Conservation (phyloP, 1,284 basidiomycete species). For the Coniophora puteana region DNA sequence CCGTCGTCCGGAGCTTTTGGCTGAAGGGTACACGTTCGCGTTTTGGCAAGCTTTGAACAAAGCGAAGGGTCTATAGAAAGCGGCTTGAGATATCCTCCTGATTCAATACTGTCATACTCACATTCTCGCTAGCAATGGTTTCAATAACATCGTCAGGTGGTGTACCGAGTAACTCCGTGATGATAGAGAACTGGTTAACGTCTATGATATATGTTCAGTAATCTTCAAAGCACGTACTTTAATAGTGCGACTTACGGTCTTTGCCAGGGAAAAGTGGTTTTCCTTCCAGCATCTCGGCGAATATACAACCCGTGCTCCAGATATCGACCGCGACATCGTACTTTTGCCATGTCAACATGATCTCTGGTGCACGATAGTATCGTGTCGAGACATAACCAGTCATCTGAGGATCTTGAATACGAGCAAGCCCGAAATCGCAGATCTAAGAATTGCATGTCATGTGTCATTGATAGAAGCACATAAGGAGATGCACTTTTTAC, state of each 20-base stretch:
- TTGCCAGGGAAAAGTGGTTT: conserved; percentile 99
- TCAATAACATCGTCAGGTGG: conserved; percentile 99
- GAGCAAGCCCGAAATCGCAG: conserved; percentile 97
- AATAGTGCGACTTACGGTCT: conserved; percentile 67
- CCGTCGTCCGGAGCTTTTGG: conserved; percentile 89
- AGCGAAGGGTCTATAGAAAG: conserved; percentile 82
- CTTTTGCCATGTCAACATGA: conserved; percentile 99
- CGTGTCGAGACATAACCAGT: conserved; percentile 99
- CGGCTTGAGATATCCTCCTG: conserved; percentile 14
- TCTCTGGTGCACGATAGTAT: conserved; percentile 98
- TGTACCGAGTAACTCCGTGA: conserved; percentile 96
- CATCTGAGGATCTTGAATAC: conserved; percentile 98
- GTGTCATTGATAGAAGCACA: conserved; percentile 11
- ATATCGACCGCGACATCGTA: conserved; percentile 99
- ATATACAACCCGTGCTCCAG: conserved; percentile 99
- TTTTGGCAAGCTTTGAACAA: conserved; percentile 97
- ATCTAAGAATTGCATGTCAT: conserved; percentile 50
- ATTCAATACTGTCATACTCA: conserved; percentile 34
- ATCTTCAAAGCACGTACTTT: neutral
- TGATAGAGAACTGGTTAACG: conserved; percentile 99
- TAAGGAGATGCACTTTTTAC: conserved; percentile 18
- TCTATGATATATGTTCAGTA: conserved; percentile 46
- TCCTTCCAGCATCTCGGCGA: conserved; percentile 99
- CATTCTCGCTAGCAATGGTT: conserved; percentile 98
- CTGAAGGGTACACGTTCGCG: conserved; percentile 93